phyloP scores from a whole-genome alignment of 1,139 yeast species.

The Sugiyamaella castrensis region DNA sequence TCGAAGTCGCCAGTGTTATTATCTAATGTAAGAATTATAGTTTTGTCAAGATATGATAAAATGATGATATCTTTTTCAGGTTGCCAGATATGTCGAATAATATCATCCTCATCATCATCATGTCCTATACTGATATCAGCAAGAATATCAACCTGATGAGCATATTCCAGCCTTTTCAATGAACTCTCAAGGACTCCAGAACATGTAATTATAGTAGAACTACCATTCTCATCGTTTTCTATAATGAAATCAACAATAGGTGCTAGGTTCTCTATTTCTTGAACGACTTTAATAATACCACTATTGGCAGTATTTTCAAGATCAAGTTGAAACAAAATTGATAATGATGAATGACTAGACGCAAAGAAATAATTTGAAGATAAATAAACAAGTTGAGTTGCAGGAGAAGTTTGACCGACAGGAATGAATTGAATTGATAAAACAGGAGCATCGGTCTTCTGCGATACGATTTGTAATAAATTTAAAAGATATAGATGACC shows the following conservation, averaged over 20 bases:
- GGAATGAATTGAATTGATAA: slow-evolving; percentile 9
- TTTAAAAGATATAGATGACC: slow-evolving; percentile 16
- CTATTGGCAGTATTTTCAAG: not conserved
- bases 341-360: slow-evolving; percentile 19
- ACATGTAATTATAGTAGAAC: slow-evolving; percentile 6
- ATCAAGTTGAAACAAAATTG: slow-evolving; percentile 18
- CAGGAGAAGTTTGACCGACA: slow-evolving; percentile 19
- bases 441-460: not conserved
- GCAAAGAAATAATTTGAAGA: slow-evolving; percentile 22
- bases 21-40: slow-evolving; percentile 13
- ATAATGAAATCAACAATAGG: slow-evolving; percentile 12
- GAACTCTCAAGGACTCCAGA: slow-evolving; percentile 8
- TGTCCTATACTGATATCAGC: slow-evolving; percentile 3
- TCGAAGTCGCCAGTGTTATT: slow-evolving; percentile 8
- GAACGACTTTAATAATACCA: slow-evolving; percentile 1
- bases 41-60: not conserved
- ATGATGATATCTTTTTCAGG: not conserved
- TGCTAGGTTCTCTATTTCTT: slow-evolving; percentile 15
- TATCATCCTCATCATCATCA: not conserved
- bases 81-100: slow-evolving; percentile 7
- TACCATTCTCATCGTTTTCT: slow-evolving; percentile 7
- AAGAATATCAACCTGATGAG: slow-evolving; percentile 1
- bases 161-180: slow-evolving; percentile 10
- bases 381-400: slow-evolving; percentile 18
- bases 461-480: not conserved